Percentiles rank a stretch among this genome's conserved stretches.
Conservation (phyloP, 371 early-diverging fungal genomes). For the Mortierella sp. region DNA sequence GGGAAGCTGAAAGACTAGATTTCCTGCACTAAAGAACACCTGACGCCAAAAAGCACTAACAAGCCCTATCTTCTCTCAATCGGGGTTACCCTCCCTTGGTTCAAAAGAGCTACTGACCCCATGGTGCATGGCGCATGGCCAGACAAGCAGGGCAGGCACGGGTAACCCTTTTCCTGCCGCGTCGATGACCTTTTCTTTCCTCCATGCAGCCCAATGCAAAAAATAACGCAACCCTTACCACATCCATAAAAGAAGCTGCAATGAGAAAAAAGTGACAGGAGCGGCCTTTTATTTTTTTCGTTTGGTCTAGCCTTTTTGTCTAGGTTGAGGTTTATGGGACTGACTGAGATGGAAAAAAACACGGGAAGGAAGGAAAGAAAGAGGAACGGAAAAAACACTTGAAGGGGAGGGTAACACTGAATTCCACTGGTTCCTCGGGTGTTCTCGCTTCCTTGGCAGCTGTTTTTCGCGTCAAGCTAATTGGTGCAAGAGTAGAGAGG, state of each 20-base stretch:
- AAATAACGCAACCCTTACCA: neutral
- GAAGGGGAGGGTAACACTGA: neutral
- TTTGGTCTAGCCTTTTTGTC: constrained; percentile 2
- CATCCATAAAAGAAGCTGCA: neutral
- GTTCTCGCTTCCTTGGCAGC: neutral
- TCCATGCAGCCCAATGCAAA: neutral
- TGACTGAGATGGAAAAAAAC: neutral
- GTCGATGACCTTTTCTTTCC: neutral
- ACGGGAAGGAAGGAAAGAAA: neutral
- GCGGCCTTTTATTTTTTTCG: no score
- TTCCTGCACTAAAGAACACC: neutral
- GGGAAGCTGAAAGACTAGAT: neutral
- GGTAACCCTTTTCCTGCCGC: neutral
- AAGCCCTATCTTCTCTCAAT: neutral
- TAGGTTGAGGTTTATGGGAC: neutral
- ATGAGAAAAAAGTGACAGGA: neutral
- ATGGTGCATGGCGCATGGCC: no score
- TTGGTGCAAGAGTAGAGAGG: neutral
- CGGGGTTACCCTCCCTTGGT: neutral
- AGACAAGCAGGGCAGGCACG: no score
- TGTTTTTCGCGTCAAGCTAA: neutral
- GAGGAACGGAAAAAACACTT: neutral
- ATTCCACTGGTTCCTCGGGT: neutral
- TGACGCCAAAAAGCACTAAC: neutral
- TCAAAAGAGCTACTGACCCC: neutral